Evolutionary conservation across 2,329 filamentous ascomycete genomes (phyloP), one percentile per base, ranked within the genome.

Genomic region (Lachnellula arida): DNA sequence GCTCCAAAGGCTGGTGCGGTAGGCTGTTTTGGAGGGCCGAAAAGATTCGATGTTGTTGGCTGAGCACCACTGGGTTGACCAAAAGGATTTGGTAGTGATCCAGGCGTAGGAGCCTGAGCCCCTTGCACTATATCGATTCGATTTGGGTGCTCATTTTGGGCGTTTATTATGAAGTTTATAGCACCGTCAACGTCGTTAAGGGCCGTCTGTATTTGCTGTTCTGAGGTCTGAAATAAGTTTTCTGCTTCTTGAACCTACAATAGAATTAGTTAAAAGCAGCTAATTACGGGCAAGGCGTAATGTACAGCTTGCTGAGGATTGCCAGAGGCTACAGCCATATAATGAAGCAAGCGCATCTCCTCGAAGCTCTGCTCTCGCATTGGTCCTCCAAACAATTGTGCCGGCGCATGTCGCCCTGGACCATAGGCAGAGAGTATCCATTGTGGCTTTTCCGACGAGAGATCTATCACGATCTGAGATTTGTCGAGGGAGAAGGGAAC

Each of bases 391-490:
- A 96, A 92, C 1, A 97, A 78, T 72, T 96, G 91, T 17, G 84
- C 83, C 0, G 92, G 92, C 1, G 88, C 84, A 64, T 91, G 82
- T 65, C 77, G 80, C 4, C 87, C 88, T 0, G 92, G 91, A 0
- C 86, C 89, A 71, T 96, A 97, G 22, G 87, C 81, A 1, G 92
- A 96, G 23, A 97, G 80, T 4, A 94, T 86, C 88, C 92, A 97
- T 77, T 82, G 75, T 17, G 93, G 93, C 8, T 81, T 80, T 58
- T 94, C 89, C 22, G 78, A 77, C 0, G 78, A 81, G 46, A 95
- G 76, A 67, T 95, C 91, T 52, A 74, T 73, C 58, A 79, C 78
- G 63, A 95, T 86, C 2, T 73, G 74, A 0, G 82, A 81, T 54
- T 67, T 70, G 40, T 67, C 57, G 12, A 62, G 54, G 4, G 43